Evolutionary conservation across 306 rosid species (phyloP), one percentile per base, ranked within the genome.

Genomic region (Quercus berberidifolia): DNA sequence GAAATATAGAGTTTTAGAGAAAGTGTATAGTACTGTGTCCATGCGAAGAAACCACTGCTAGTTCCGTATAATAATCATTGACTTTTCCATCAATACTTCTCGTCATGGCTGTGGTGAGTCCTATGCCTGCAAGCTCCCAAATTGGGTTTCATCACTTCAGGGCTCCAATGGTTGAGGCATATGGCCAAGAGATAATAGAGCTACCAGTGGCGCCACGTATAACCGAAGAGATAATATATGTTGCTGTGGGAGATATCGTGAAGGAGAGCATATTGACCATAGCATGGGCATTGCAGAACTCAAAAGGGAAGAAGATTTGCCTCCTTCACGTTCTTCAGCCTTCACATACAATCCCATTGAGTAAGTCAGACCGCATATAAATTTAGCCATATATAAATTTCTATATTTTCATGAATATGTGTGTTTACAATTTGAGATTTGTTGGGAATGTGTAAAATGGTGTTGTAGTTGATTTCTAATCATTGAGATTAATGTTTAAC

Each of bases 251-350:
- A 38, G 83, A 88, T 76, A 82, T 88, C 46, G 80, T 89, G 76
- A 95, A 92, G 77, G 89, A 89, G 35, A 81, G 94, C 88, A 87
- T 74, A 72, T 69, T 73, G 51, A 86, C 75, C 81, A 77, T 95
- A 76, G 41, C 81, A 28, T 93, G 96, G 97, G 98, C 92, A 1
- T 68, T 93, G 33, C 94, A 87, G 26, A 90, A 92, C 55, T 93
- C 96, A 12, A 87, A 94, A 56, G 94, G 96, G 76, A 91, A 82
- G 85, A 90, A 75, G 73, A 87, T 95, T 74, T 87, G 92, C 81
- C 74, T 95, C 54, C 77, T 90, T 68, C 90, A 93, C 60, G 86
- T 95, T 67, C 94, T 84, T 59, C 88, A 84, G 30, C 97, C 98
- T 31, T 83, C 98, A 4, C 72, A 84, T 35, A 87, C 43, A 87